phyloP scores from a whole-genome alignment of 345 rosid species.

The Limnanthes douglasii region DNA sequence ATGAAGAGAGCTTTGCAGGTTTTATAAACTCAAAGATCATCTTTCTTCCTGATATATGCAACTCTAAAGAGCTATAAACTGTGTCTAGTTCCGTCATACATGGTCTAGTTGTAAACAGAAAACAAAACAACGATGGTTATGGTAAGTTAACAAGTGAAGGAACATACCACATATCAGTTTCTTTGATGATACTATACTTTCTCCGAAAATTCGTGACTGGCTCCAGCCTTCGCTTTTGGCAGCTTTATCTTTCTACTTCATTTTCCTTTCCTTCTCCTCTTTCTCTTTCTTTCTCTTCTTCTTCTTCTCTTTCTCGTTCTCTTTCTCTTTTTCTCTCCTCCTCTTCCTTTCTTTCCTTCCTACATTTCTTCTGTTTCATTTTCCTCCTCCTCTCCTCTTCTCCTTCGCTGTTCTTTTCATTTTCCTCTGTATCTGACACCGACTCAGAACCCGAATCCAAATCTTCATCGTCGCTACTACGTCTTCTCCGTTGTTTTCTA shows the following conservation, averaged over 20 bases:
- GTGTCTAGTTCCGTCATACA: no score
- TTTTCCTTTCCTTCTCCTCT: constrained; percentile 18
- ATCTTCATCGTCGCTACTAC: constrained; percentile 14
- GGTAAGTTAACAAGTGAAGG: no score
- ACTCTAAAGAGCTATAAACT: no score
- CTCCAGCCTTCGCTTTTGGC: constrained; percentile 63
- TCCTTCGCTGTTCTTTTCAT: constrained; percentile 18
- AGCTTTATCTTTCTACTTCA: constrained; percentile 28
- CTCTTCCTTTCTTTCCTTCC: constrained; percentile 9
- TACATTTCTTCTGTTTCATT: constrained; percentile 10
- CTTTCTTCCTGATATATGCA: no score
- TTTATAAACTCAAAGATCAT: no score
- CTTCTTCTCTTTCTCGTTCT: constrained; percentile 4
- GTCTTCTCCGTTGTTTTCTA: constrained; percentile 20
- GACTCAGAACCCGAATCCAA: constrained; percentile 25
- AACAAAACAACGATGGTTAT: no score
- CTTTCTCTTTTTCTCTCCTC: constrained; percentile 14
- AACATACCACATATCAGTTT: constrained; percentile 99
- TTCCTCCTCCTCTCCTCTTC: constrained; percentile 21
- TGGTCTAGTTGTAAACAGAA: no score
- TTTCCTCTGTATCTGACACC: constrained; percentile 28
- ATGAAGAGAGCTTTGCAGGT: no score
- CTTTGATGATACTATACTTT: constrained; percentile 76
- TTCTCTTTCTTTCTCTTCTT: constrained; percentile 10
- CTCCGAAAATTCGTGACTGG: constrained; percentile 90